Evolutionary conservation across 169 alveolate species (phyloP).

Genomic region (Cryptosporidium muris): DNA sequence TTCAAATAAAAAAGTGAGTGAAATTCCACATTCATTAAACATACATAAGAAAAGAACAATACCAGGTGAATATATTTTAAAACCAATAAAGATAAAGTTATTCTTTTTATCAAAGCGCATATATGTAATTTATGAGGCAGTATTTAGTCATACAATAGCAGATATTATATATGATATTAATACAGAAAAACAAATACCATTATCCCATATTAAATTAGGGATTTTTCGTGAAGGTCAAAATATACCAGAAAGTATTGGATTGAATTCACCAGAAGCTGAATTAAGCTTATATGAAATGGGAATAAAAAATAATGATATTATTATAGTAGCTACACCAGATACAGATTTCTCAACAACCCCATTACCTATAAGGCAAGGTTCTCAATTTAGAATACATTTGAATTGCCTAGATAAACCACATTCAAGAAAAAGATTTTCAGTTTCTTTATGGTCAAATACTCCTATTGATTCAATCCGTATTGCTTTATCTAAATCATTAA

Average conservation of each 20-base stretch:
- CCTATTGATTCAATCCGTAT: conserved; percentile 56
- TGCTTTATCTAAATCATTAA: conserved; percentile 49
- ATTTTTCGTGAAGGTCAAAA: conserved; percentile 44
- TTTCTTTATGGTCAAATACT: conserved; percentile 60
- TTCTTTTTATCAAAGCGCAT: conserved; percentile 53
- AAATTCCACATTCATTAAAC: background rate
- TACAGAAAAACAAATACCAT: conserved; percentile 50
- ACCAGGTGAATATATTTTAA: conserved; percentile 64
- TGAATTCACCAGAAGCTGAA: conserved; percentile 69
- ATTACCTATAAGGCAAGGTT: conserved; percentile 57
- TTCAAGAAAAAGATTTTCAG: conserved; percentile 63
- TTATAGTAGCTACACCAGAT: conserved; percentile 65
- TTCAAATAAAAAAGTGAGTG: background rate
- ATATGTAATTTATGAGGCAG: conserved; percentile 48
- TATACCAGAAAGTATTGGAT: conserved; percentile 36
- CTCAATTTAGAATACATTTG: conserved; percentile 39
- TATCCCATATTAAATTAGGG: conserved; percentile 24
- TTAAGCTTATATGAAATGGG: conserved; percentile 47
- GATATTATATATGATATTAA: conserved; percentile 62
- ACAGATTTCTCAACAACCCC: conserved; percentile 55
- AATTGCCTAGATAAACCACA: conserved; percentile 65
- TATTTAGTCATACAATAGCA: conserved; percentile 50
- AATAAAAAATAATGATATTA: conserved; percentile 50
- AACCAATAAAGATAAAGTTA: conserved; percentile 46
- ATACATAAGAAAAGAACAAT: conserved; percentile 4